These are phyloP conservation scores for Magnaporthiopsis poae DNA, from an alignment of 2,329 filamentous ascomycete species.

Conservation along the genomic window DNA sequence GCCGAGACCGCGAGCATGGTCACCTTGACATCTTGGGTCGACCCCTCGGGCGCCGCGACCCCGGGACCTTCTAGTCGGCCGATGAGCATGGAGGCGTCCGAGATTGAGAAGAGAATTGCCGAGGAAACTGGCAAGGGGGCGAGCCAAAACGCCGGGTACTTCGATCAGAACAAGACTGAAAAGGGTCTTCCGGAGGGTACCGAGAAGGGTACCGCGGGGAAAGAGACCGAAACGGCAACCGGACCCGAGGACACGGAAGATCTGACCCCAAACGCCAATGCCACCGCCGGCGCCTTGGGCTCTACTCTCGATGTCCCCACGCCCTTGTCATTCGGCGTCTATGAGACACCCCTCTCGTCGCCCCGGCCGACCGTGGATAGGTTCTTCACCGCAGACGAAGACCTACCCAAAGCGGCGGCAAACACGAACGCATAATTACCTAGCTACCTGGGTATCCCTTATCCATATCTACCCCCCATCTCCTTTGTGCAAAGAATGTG, in stretches of 20 bases:
- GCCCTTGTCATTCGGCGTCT: conserved; percentile 3
- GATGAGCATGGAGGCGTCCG: conserved; percentile 20
- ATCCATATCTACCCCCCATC: not conserved
- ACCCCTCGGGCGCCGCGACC: conserved; percentile 17
- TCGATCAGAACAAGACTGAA: not conserved
- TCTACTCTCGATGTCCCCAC: not conserved
- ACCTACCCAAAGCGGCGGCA: not conserved
- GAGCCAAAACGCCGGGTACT: not conserved
- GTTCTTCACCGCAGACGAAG: conserved; percentile 10
- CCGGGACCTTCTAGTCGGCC: conserved; percentile 22
- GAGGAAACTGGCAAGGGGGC: not conserved
- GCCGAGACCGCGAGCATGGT: conserved; percentile 61
- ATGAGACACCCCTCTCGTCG: conserved; percentile 6
- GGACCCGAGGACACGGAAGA: not conserved
- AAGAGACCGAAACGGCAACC: not conserved
- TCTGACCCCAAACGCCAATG: not conserved
- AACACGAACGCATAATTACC: not conserved
- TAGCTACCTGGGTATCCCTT: not conserved
- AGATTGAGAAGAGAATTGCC: not conserved
- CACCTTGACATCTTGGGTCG: conserved; percentile 43
- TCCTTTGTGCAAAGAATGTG: not conserved
- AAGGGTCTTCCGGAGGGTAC: not conserved
- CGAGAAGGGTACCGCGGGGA: not conserved
- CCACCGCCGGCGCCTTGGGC: not conserved
- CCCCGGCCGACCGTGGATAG: conserved; percentile 8